These are phyloP conservation scores for Candida morakotiae DNA, from an alignment of 805 yeast genomes.

Conservation along the genomic window DNA sequence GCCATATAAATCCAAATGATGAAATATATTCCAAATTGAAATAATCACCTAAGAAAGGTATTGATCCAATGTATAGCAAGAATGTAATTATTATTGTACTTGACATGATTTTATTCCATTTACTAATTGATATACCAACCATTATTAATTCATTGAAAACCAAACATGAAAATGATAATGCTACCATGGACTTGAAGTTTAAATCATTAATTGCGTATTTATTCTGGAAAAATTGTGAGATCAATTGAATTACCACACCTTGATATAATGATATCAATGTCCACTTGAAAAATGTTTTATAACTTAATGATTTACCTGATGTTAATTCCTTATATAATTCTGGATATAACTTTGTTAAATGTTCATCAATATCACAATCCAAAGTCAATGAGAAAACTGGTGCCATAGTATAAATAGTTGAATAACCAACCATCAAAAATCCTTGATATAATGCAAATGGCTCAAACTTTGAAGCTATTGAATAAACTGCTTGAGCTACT, in stretches of 20 bases:
- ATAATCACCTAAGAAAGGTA: slow-evolving; percentile 87
- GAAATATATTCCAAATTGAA: slow-evolving; percentile 66
- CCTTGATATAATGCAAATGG: slow-evolving; percentile 95
- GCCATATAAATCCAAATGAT: slow-evolving; percentile 64
- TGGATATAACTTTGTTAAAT: slow-evolving; percentile 84
- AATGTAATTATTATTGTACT: slow-evolving; percentile 69
- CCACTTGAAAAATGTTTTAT: slow-evolving; percentile 88
- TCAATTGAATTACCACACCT: slow-evolving; percentile 79
- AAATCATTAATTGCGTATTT: slow-evolving; percentile 29
- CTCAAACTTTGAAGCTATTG: slow-evolving; percentile 81
- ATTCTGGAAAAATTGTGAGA: slow-evolving; percentile 75
- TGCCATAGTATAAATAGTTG: slow-evolving; percentile 95
- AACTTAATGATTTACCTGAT: slow-evolving; percentile 80
- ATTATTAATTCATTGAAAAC: slow-evolving; percentile 82
- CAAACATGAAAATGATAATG: slow-evolving; percentile 75
- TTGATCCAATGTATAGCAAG: slow-evolving; percentile 59
- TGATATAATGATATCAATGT: slow-evolving; percentile 85
- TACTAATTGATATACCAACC: slow-evolving; percentile 90
- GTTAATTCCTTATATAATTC: slow-evolving; percentile 92
- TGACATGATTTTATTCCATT: slow-evolving; percentile 84
- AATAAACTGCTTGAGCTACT: slow-evolving; percentile 91
- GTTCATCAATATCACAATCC: slow-evolving; percentile 88
- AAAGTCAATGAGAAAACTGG: slow-evolving; percentile 93
- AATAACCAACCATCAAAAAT: slow-evolving; percentile 97
- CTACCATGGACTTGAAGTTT: slow-evolving; percentile 72